These are phyloP conservation scores for Purshia tridentata DNA, from an alignment of 306 rosid species.

Conservation along the genomic window DNA sequence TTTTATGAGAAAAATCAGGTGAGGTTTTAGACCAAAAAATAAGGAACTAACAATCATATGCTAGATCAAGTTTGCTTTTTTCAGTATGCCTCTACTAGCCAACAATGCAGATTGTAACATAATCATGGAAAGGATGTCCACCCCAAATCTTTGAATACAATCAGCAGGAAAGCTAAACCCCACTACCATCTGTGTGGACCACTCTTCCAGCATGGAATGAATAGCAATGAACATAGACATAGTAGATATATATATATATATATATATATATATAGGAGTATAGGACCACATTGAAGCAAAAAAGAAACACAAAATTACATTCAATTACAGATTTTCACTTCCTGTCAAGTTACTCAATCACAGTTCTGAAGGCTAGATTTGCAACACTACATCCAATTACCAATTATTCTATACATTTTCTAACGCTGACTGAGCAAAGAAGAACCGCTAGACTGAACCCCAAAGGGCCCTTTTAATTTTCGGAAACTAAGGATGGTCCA, in stretches of 20 bases:
- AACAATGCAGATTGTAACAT: background rate
- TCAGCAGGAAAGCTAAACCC: background rate
- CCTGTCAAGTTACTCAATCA: background rate
- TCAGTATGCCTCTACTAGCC: too few relatives aligned
- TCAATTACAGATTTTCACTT: background rate
- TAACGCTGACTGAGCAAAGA: background rate
- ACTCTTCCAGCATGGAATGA: background rate
- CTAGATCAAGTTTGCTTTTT: background rate
- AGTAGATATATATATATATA: too few relatives aligned
- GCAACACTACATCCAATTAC: background rate
- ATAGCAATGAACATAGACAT: background rate
- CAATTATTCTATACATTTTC: too few relatives aligned
- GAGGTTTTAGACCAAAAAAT: background rate
- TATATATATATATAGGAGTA: background rate
- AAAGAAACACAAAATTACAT: background rate
- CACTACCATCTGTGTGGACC: background rate
- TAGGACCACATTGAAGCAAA: background rate
- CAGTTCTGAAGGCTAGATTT: conserved; percentile 1
- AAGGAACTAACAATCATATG: too few relatives aligned
- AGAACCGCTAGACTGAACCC: background rate
- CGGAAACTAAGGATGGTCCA: background rate
- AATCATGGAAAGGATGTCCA: background rate
- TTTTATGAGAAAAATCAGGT: background rate
- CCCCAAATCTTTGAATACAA: too few relatives aligned
- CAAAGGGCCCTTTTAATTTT: background rate